These are phyloP conservation scores for Yamadazyma nakazawae DNA, from an alignment of 805 yeast species.

Conservation along the genomic window DNA sequence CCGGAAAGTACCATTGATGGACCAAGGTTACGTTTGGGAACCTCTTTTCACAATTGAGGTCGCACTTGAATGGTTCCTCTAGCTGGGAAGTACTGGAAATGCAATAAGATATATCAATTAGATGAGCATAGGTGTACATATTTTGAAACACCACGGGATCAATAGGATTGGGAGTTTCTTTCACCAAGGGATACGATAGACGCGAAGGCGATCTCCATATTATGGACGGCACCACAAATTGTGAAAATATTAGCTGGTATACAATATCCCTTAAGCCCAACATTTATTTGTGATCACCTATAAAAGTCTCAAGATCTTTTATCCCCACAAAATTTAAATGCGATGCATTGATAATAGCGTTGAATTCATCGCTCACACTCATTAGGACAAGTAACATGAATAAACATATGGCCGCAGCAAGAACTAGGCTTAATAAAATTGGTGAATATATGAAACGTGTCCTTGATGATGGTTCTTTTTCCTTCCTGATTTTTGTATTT, in stretches of 20 bases:
- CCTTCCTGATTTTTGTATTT: background rate
- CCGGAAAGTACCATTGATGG: slow-evolving; percentile 40
- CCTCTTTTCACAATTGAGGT: slow-evolving; percentile 28
- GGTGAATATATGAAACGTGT: background rate
- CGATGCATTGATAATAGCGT: slow-evolving; percentile 2
- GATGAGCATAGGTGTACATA: slow-evolving; percentile 37
- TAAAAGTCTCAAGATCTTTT: slow-evolving; percentile 2
- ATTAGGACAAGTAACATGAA: background rate
- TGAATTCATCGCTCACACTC: slow-evolving; percentile 1
- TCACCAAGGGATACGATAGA: background rate
- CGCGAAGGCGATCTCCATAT: background rate
- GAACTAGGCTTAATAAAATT: background rate
- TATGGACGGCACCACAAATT: background rate
- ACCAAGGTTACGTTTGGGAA: slow-evolving; percentile 37
- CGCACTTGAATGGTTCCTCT: slow-evolving; percentile 38
- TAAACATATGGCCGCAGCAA: background rate
- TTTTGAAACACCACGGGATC: slow-evolving; percentile 24
- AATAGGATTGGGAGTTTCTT: slow-evolving; percentile 15
- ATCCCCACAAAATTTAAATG: slow-evolving; percentile 3
- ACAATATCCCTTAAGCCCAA: background rate
- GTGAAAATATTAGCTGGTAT: background rate
- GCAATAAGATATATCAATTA: slow-evolving; percentile 44
- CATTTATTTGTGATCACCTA: background rate
- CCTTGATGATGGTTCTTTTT: background rate
- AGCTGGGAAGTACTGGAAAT: slow-evolving; percentile 27